Base-by-base conservation (phyloP, 768 basidiomycete species). In the Mycena alexandri region DNA sequence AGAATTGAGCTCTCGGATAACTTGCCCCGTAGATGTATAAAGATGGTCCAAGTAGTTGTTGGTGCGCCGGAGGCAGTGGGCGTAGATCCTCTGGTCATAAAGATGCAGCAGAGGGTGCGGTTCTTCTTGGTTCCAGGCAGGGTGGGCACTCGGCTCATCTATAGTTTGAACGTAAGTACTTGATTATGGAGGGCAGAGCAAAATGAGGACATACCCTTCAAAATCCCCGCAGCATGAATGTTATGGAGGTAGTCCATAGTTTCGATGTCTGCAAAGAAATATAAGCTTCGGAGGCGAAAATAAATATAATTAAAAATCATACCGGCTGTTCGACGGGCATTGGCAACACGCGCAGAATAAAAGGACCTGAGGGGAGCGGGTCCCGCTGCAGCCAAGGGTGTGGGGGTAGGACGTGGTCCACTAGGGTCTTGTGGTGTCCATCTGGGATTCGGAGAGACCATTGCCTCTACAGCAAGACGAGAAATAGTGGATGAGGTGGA, bases 211-310 rank as follows among this genome's bases (percentile, higher is more conserved):
- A 5, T 21, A 54, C 62, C 52, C 5, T 29, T 25, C 1, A 54
- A 5, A 1, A 55, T 2, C 3, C 61, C 61, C 1, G 48, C 42
- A 4, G 13, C 5, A 2, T 34, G 12, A 13, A 50, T 60, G 6
- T 60, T n/a, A 9, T 60, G 46, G 2, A 50, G 19, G 13, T 21
- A 60, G 46, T 47, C 58, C 58, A 60, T 60, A 2, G n/a, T 17
- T 7, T 22, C 24, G 2, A 41, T 24, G 13, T 60, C 58, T 60
- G n/a, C 8, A 38, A 36, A 36, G 1, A 50, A 48, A 17, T 14
- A 38, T 46, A 11, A 29, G 29, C 12, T 8, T 43, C 5, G 46
- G n/a, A n/a, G n/a, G n/a, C n/a, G n/a, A n/a, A n/a, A n/a, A 22
- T n/a, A 4, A 5, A 25, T 8, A 2, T 11, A 24, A 24, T 9